Evolutionary conservation across 2,329 filamentous ascomycete species (phyloP), one percentile per base, ranked within the genome.

Genomic region (Colletotrichum sp.): DNA sequence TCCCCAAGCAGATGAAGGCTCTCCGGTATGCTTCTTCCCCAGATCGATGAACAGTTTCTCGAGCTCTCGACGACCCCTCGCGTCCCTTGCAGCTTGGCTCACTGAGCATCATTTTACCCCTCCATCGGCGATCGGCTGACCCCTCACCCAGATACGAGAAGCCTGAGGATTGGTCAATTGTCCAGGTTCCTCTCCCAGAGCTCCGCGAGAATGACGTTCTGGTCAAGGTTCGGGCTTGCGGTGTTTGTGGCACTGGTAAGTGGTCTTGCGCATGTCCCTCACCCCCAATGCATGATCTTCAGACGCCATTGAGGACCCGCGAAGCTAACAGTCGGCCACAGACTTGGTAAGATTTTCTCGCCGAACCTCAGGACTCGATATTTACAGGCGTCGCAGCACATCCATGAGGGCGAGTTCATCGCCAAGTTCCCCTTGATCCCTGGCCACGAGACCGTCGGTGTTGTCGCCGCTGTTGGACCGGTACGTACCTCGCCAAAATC

Each of bases 321-420:
- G 13, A 18, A 32, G 68, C 66, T 78, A 14, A 77, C 69, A 24
- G 12, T 8, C 88, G 43, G 58, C 63, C 21, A 55, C 69, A 85
- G 84, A 85, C 79, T 75, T 85, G 81, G 84, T 85, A 82, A 79
- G 6, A 73, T 38, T 24, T 63, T 32, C 38, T 65, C 62, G 30
- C 65, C 43, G 14, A 43, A 56, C 9, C 43, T 14, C 21, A 7
- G 26, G 28, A 38, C 58, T 13, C n/a, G 8, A 55, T 6, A 12
- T 65, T 81, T 76, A 81, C 69, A 72, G 26, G 4, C 4, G n/a
- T 14, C 48, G 64, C 43, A 82, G 82, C 90, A 92, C 80, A 92
- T 92, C 79, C 92, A 94, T 80, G 90, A 94, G 82, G 93, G 92
- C 80, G 92, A 94, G 84, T 94, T 94, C 78, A 87, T 88, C 58